Conservation (phyloP, 2,329 filamentous ascomycete species). For the Septoria linicola region DNA sequence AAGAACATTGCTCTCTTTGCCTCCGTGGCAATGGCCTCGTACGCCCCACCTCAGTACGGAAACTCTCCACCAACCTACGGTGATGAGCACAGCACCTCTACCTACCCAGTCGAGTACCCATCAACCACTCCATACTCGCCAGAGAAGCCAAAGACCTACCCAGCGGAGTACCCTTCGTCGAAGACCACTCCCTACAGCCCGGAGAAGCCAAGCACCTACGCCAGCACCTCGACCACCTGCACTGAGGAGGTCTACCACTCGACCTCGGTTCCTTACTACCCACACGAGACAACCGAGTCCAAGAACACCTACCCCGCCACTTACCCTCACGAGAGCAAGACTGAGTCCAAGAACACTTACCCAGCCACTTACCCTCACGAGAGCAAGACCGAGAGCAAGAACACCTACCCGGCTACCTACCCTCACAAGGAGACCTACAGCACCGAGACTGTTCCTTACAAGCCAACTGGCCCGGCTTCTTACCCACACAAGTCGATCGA, state of each 20-base stretch:
- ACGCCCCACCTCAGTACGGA: slow-evolving; percentile 12
- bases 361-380: background rate
- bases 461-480: background rate
- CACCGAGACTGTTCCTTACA: background rate
- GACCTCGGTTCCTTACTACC: too few species aligned
- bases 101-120: background rate
- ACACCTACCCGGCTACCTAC: background rate
- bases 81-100: background rate
- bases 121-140: background rate
- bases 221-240: background rate
- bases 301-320: slow-evolving; percentile 2
- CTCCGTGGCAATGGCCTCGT: slow-evolving; percentile 16
- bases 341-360: background rate
- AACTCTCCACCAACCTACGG: slow-evolving; percentile 5
- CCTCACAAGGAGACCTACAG: background rate
- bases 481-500: background rate
- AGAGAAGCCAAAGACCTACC: background rate
- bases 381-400: background rate
- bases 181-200: slow-evolving; percentile 3
- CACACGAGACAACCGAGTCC: background rate
- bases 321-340: slow-evolving; percentile 4
- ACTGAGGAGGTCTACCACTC: background rate
- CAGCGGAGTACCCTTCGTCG: background rate
- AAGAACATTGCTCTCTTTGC: slow-evolving; percentile 22
- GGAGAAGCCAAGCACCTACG: slow-evolving; percentile 3